Evolutionary conservation across 805 yeast genomes (phyloP).

Genomic region (Candida sonorensis): DNA sequence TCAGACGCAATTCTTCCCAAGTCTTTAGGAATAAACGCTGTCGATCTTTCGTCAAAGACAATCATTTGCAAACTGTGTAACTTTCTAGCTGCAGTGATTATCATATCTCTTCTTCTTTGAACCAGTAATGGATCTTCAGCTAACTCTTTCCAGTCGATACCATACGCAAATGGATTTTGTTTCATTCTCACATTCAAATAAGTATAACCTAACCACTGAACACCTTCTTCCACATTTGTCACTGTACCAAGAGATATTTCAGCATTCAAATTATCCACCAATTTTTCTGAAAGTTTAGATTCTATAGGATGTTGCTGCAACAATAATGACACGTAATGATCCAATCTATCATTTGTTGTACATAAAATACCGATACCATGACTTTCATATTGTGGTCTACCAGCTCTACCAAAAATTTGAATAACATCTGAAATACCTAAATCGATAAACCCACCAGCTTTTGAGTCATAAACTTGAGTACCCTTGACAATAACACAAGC

Average conservation of each 20-base stretch:
- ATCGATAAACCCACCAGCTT: constrained; percentile 91
- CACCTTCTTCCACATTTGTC: constrained; percentile 89
- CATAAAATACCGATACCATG: constrained; percentile 90
- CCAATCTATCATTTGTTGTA: constrained; percentile 74
- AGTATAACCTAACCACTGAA: constrained; percentile 97
- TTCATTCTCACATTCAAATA: constrained; percentile 92
- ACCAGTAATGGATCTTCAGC: constrained; percentile 76
- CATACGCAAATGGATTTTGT: constrained; percentile 88
- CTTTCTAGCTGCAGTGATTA: constrained; percentile 71
- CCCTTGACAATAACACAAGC: constrained; percentile 96
- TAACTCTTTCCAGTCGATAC: constrained; percentile 81
- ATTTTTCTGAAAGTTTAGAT: constrained; percentile 65
- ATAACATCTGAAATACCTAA: constrained; percentile 94
- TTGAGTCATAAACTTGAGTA: constrained; percentile 90
- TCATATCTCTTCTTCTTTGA: constrained; percentile 67
- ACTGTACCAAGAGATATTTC: constrained; percentile 95
- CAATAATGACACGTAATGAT: constrained; percentile 80
- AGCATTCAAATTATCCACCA: constrained; percentile 92
- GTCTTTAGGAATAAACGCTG: constrained; percentile 77
- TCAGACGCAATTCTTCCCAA: constrained; percentile 93
- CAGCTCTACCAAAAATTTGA: constrained; percentile 98
- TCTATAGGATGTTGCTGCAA: constrained; percentile 97
- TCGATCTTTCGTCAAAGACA: constrained; percentile 78
- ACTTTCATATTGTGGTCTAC: constrained; percentile 93
- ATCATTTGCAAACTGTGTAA: constrained; percentile 91